Conservation (phyloP, 148 eudicot genomes). For the Suaeda aralocaspica region DNA sequence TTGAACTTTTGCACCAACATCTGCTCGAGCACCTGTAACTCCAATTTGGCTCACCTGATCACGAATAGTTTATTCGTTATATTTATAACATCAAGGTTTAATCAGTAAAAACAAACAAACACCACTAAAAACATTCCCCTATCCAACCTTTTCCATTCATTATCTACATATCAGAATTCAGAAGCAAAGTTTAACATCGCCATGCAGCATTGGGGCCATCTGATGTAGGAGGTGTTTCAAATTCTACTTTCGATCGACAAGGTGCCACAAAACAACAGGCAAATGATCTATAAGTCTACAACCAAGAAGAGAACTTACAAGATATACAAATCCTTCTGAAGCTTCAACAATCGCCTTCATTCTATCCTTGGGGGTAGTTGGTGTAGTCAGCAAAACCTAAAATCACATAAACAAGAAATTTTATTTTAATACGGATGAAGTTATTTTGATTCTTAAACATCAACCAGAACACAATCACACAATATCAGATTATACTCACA, state of each 20-base stretch:
- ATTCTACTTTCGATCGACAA: no score
- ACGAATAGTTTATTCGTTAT: slow-evolving; percentile 18
- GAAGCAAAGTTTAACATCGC: no score
- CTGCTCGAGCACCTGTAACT: slow-evolving; percentile 85
- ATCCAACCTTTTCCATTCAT: not conserved
- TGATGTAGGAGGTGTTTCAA: not conserved
- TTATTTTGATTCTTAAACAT: not conserved
- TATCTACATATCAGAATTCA: no score
- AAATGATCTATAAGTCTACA: not conserved
- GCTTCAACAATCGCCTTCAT: slow-evolving; percentile 89
- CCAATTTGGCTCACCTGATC: slow-evolving; percentile 82
- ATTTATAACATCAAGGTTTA: not conserved
- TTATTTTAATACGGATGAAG: no score
- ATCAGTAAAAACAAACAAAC: slow-evolving; percentile 1
- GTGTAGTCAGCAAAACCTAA: slow-evolving; percentile 86
- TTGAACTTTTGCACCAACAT: slow-evolving; percentile 64
- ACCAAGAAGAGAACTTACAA: slow-evolving; percentile 47
- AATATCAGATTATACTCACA: no score
- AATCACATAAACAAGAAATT: slow-evolving; percentile 19
- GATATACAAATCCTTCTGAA: slow-evolving; percentile 88
- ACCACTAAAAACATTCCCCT: not conserved
- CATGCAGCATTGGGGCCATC: not conserved
- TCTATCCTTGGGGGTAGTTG: slow-evolving; percentile 77
- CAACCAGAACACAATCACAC: not conserved
- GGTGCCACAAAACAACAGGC: not conserved